Base-by-base conservation (phyloP, 805 yeast species). In the Candida ponderosae region DNA sequence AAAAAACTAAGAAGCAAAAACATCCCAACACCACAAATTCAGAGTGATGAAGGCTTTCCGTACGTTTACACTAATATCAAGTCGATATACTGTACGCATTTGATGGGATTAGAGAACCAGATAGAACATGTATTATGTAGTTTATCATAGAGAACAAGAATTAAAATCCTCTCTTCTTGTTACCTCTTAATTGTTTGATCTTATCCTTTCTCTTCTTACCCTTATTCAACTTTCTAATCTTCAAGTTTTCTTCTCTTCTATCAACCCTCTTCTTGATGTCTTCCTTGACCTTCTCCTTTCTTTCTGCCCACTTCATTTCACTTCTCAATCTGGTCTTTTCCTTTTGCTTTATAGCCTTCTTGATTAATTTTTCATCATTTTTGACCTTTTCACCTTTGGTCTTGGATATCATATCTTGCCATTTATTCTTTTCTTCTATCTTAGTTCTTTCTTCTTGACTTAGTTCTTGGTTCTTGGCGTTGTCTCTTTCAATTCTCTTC, bases 161-260 rank as follows among this genome's bases (percentile, higher is more conserved):
- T 24, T 24, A 24, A 24, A 24, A 24, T 11, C 27, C 27, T 24
- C 27, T 24, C n/a, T 24, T 24, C 13, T 24, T 24, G 13, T 24
- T 24, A 24, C 27, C 27, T 56, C 75, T 74, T 46, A 70, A 64
- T 65, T 77, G 77, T 59, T 76, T 81, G 36, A 73, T 75, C 59
- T 79, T 86, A 39, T 84, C 72, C 56, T 82, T 83, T 47, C 83
- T 72, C 59, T 80, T 80, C 50, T 80, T 75, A 38, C 93, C 90
- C 64, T 83, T 90, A 59, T 83, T 82, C 29, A 83, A 96, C 52
- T 74, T 81, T 62, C 96, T 77, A 34, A 85, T 77, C 56, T 81
- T 79, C 57, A 93, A 68, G 56, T 93, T 93, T 50, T 87, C 96
- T 52, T 89, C 96, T 60, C 97, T 78, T 69, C 93, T 82, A 65